Evolutionary conservation across 306 rosid genomes (phyloP), one percentile per base, ranked within the genome.

Genomic region (Amphicarpaea edgeworthii): DNA sequence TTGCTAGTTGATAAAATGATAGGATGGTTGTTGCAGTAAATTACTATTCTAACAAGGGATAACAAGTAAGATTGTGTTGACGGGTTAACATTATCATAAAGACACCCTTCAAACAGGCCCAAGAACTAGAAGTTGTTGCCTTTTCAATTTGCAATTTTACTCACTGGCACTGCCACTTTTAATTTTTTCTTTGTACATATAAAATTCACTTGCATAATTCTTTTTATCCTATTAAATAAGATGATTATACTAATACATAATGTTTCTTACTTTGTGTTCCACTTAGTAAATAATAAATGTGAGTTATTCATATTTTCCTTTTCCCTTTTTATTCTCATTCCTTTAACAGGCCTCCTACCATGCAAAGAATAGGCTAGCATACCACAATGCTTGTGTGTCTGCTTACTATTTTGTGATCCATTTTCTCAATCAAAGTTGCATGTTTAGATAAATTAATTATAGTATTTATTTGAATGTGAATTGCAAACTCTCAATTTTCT

Each of bases 1-100:
- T 67, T 62, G 53, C 76, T 61, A 47, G 53, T 58, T 73, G 76
- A 72, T 83, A 51, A 63, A 28, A 14, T 30, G 50, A 50, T 70
- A 38, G 57, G 45, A 43, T 34, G 65, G 42, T 64, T 55, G 21
- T 20, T 77, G 38, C 45, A 19, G 23, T 60, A 50, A 47, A 51
- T 68, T 68, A 57, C 17, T 42, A n/a, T 53, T 70, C 59, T 45
- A 24, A 41, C 21, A 38, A 53, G 54, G 12, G 63, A 50, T 73
- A 34, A 6, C 14, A 16, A 28, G 14, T 73, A 12, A 53, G 24
- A 67, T 66, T 6, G 26, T n/a, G 60, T 66, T 8, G 8, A 68
- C 14, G 14, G 8, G 5, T 65, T 53, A 23, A 58, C 47, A 40
- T 40, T 77, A 12, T 37, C 17, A 12, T 41, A 15, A 26, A 49